phyloP scores from a whole-genome alignment of 2,329 filamentous ascomycete genomes.

The Thermoascus crustaceus region DNA sequence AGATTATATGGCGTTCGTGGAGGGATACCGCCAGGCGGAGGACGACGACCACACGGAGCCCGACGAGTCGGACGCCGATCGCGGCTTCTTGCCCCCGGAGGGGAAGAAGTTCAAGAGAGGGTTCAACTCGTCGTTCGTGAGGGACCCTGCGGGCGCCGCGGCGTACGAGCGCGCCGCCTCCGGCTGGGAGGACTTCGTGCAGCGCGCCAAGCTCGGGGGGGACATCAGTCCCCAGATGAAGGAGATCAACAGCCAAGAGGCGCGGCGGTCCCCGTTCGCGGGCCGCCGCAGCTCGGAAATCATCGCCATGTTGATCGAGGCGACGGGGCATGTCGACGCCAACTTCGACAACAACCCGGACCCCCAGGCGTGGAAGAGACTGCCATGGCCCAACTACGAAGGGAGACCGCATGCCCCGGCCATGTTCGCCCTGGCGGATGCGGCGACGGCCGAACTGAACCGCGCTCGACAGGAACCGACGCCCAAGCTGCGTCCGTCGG shows the following conservation, averaged over 20 bases:
- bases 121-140: conserved; percentile 28
- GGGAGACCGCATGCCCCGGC: too few relatives aligned
- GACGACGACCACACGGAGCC: conserved; percentile 36
- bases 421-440: conserved; percentile 29
- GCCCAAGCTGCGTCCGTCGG: conserved; percentile 22
- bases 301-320: conserved; percentile 21
- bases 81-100: conserved; percentile 16
- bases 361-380: too few relatives aligned
- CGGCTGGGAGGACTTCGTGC: conserved; percentile 35
- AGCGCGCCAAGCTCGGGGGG: conserved; percentile 28
- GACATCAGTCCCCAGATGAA: conserved; percentile 33
- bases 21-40: conserved; percentile 30
- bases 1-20: conserved; percentile 31
- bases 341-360: conserved; percentile 4
- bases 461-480: conserved; percentile 2
- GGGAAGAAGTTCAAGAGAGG: conserved; percentile 22
- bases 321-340: conserved; percentile 17
- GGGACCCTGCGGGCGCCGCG: conserved; percentile 25
- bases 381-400: too few relatives aligned
- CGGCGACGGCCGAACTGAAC: conserved; percentile 2
- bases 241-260: conserved; percentile 25
- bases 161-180: conserved; percentile 26
- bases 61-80: conserved; percentile 23
- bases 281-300: conserved; percentile 17
- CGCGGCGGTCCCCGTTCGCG: conserved; percentile 13